Evolutionary conservation across 352 stramenopile species (phyloP), one percentile per base, ranked within the genome.

Genomic region (Phytophthora nicotianae): DNA sequence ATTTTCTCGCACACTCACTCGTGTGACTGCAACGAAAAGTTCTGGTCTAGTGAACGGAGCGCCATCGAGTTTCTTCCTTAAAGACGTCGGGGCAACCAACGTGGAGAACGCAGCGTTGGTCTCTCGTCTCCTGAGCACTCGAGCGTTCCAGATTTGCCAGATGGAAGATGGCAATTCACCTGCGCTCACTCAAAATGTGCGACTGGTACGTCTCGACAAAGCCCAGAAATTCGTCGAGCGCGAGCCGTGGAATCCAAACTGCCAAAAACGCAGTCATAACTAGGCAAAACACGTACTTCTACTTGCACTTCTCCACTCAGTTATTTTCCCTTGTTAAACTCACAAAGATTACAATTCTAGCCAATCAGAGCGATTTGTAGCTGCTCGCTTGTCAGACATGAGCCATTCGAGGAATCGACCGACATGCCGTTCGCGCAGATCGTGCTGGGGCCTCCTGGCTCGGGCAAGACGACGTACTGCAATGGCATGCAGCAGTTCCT

Each of bases 401-500:
- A 42, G 13, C 46, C 45, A 50, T 49, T 52, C 32, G 24, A 50
- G 17, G 47, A 49, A 32, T 33, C 32, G 23, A 33, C 16, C 27
- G 29, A 8, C 35, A 91, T 93, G 84, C 81, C 84, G 62, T 93
- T 89, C 64, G 84, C 75, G 57, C 84, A 93, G 64, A 78, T 91
- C 56, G 76, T 93, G 62, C 65, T 91, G 32, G 84, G 84, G 1
- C 84, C 84, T 51, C 84, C 84, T 60, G 85, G 84, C 50, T 96
- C 88, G 3, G 97, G 97, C 50, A 99, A 99, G 79, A 99, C 95
- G 17, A 99, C 97, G 33, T 99, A 99, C 77, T 99, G 96, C 81
- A 97, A 98, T 65, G 93, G 91, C 35, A 98, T 99, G 81, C 92
- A 99, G 82, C 81, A 99, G 71, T 97, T 96, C 63, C 66, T 97